Percentiles rank a stretch among this genome's conserved stretches.
Conservation (phyloP, 1,284 basidiomycete genomes). For the Takashimella koratensis region DNA sequence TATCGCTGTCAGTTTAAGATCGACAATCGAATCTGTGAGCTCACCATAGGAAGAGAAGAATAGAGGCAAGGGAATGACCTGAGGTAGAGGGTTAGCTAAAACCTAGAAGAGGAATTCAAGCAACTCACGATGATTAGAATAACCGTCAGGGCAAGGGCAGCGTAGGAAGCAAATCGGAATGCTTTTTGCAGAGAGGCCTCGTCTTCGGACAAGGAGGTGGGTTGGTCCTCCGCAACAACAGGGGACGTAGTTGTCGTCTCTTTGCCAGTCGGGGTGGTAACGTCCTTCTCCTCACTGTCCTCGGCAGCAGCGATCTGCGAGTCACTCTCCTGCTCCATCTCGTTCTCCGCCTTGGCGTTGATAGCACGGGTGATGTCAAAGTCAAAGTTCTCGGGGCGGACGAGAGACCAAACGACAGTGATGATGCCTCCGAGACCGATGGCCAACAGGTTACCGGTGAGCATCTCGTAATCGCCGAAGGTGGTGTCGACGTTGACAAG, state of each 20-base stretch:
- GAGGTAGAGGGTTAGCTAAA: too few species aligned
- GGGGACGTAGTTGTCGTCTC: slow-evolving; percentile 30
- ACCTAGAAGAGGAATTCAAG: slow-evolving; percentile 55
- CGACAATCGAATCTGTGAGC: slow-evolving; percentile 1
- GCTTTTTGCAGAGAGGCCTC: slow-evolving; percentile 59
- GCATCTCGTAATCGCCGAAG: slow-evolving; percentile 60
- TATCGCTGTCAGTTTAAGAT: slow-evolving; percentile 5
- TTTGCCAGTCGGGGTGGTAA: not conserved
- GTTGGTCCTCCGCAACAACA: slow-evolving; percentile 55
- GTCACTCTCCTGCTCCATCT: slow-evolving; percentile 29
- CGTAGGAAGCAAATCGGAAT: slow-evolving; percentile 69
- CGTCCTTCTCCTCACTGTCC: slow-evolving; percentile 27
- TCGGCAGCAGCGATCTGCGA: not conserved
- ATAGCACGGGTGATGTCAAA: slow-evolving; percentile 73
- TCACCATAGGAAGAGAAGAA: slow-evolving; percentile 66
- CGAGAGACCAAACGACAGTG: slow-evolving; percentile 60
- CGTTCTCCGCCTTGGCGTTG: slow-evolving; percentile 57
- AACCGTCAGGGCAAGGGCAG: slow-evolving; percentile 58
- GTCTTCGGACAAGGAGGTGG: slow-evolving; percentile 6
- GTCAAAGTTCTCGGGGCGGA: slow-evolving; percentile 74
- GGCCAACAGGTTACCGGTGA: slow-evolving; percentile 81
- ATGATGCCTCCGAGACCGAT: slow-evolving; percentile 78
- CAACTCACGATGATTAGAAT: slow-evolving; percentile 54
- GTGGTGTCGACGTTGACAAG: slow-evolving; percentile 64
- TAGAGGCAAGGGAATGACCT: slow-evolving; percentile 74